Evolutionary conservation across 179 eudicot species (phyloP).

Genomic region (Silene noctiflora): DNA sequence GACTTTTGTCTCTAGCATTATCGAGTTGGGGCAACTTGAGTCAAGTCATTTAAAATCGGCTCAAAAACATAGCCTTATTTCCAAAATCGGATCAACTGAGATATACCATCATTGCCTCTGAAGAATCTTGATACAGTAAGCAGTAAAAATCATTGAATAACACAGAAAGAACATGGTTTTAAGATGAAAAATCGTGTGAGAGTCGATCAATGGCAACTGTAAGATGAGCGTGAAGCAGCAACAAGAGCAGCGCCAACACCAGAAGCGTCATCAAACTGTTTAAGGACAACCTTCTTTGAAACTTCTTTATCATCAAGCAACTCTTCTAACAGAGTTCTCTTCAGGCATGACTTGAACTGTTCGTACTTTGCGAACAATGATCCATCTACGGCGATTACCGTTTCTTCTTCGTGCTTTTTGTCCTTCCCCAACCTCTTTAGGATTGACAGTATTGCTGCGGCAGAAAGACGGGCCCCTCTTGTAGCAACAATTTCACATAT

Average conservation of each 20-base stretch:
- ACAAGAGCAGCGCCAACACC: slow-evolving; percentile 70
- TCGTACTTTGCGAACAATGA: slow-evolving; percentile 46
- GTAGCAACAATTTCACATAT: slow-evolving; percentile 65
- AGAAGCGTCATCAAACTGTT: slow-evolving; percentile 55
- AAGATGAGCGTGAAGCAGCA: slow-evolving; percentile 53
- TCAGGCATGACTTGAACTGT: slow-evolving; percentile 41
- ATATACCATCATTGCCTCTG: neutral
- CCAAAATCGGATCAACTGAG: neutral
- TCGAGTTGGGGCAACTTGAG: no score
- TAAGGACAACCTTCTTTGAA: slow-evolving; percentile 31
- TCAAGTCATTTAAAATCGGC: no score
- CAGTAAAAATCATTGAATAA: neutral
- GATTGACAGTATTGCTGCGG: slow-evolving; percentile 73
- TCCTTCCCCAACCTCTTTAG: slow-evolving; percentile 68
- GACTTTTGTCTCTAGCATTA: no score
- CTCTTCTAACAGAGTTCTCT: slow-evolving; percentile 39
- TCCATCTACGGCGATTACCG: slow-evolving; percentile 78
- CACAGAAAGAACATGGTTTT: neutral
- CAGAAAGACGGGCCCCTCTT: slow-evolving; percentile 79
- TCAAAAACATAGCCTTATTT: no score
- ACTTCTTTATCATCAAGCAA: slow-evolving; percentile 35
- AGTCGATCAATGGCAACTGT: neutral
- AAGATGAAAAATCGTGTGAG: neutral
- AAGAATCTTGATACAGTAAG: neutral
- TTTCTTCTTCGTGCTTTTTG: slow-evolving; percentile 27